These are phyloP conservation scores for Truncatella angustata DNA, from an alignment of 2,329 filamentous ascomycete genomes.

Conservation along the genomic window DNA sequence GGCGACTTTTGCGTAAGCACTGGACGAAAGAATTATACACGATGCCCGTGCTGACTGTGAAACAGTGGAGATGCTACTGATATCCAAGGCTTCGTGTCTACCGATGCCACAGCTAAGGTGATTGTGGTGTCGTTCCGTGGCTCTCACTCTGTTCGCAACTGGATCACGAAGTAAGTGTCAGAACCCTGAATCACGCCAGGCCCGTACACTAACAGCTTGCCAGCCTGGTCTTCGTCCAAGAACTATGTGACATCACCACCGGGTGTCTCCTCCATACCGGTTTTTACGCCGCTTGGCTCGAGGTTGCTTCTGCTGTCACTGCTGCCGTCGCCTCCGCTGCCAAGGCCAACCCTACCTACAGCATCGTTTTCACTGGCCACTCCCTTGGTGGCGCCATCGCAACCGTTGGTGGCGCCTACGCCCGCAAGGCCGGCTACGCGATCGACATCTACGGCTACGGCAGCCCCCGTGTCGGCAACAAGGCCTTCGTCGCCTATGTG, in stretches of 20 bases:
- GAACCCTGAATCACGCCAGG: constrained; percentile 6
- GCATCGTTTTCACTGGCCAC: constrained; percentile 62
- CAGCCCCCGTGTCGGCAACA: constrained; percentile 63
- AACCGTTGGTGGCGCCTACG: constrained; percentile 55
- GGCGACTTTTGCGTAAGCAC: constrained; percentile 38
- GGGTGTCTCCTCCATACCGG: constrained; percentile 55
- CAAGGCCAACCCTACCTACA: constrained; percentile 47
- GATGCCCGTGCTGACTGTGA: background rate
- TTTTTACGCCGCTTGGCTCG: constrained; percentile 58
- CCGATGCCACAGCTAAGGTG: constrained; percentile 45
- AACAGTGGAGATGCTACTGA: constrained; percentile 40
- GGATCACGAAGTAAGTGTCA: constrained; percentile 48
- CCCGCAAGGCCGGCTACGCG: constrained; percentile 46
- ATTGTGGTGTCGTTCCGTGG: constrained; percentile 63
- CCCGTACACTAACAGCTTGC: background rate
- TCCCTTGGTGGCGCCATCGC: constrained; percentile 67
- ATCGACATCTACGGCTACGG: constrained; percentile 66
- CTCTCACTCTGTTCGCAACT: constrained; percentile 58
- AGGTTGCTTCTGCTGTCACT: constrained; percentile 43
- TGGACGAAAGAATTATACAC: background rate
- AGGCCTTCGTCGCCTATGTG: constrained; percentile 51
- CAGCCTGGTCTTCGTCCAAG: constrained; percentile 39
- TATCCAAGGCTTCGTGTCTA: constrained; percentile 49
- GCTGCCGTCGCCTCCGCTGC: constrained; percentile 42
- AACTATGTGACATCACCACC: constrained; percentile 33